Percentiles rank a stretch among this genome's conserved stretches.
Conservation (phyloP, 768 basidiomycete genomes). For the Leccinum boreale region DNA sequence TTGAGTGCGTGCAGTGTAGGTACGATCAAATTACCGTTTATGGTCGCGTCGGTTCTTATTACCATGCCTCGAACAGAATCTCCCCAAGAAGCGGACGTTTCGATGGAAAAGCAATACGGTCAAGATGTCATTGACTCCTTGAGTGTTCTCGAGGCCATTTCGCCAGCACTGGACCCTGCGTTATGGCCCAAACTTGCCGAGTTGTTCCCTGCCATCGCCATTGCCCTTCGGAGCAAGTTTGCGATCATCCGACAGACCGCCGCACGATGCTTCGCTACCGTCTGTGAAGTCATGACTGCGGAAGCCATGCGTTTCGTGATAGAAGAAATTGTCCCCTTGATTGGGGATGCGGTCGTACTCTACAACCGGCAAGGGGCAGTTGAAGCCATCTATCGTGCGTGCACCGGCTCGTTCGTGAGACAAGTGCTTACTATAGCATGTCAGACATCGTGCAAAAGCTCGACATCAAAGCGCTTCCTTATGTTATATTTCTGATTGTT, state of each 20-base stretch:
- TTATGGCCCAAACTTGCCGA: slow-evolving; percentile 67
- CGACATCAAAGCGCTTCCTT: slow-evolving; percentile 92
- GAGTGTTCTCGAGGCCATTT: slow-evolving; percentile 82
- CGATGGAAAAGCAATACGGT: slow-evolving; percentile 70
- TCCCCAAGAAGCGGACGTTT: slow-evolving; percentile 53
- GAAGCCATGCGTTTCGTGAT: slow-evolving; percentile 91
- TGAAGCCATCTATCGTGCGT: slow-evolving; percentile 56
- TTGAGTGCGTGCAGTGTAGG: slow-evolving; percentile 64
- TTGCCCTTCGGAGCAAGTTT: slow-evolving; percentile 80
- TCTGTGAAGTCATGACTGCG: slow-evolving; percentile 82
- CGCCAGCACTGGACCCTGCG: slow-evolving; percentile 67
- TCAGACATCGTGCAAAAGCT: slow-evolving; percentile 88
- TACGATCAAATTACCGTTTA: slow-evolving; percentile 32
- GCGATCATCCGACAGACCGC: slow-evolving; percentile 89
- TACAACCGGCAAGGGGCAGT: slow-evolving; percentile 85
- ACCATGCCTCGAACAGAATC: slow-evolving; percentile 39
- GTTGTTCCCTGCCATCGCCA: slow-evolving; percentile 72
- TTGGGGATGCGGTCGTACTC: slow-evolving; percentile 73
- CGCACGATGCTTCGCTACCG: slow-evolving; percentile 80
- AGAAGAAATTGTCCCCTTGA: slow-evolving; percentile 73
- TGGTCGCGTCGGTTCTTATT: background rate
- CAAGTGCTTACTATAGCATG: slow-evolving; percentile 10
- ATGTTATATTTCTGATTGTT: slow-evolving; percentile 94
- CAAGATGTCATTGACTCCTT: slow-evolving; percentile 93
- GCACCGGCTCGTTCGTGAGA: background rate